These are phyloP conservation scores for Trametes coccinea DNA, from an alignment of 768 basidiomycete species.

Conservation along the genomic window DNA sequence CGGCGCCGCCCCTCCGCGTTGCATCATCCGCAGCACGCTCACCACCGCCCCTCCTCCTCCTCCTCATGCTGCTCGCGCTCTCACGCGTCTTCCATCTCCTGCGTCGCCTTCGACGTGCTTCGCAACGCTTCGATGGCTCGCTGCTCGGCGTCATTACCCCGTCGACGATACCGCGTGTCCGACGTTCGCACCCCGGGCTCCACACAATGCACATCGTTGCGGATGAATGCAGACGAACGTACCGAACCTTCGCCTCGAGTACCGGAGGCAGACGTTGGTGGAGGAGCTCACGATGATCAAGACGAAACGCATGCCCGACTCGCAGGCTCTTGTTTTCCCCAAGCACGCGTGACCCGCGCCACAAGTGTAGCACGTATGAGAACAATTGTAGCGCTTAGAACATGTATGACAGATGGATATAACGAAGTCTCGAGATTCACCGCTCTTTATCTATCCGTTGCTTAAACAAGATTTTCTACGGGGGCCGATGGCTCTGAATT, in stretches of 20 bases:
- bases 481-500: no score
- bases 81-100: not conserved
- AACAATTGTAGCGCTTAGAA: not conserved
- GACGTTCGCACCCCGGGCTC: not conserved
- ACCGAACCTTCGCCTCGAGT: slow-evolving; percentile 87
- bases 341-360: not conserved
- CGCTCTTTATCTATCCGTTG: no score
- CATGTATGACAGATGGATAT: no score
- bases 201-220: not conserved
- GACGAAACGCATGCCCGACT: slow-evolving; percentile 17
- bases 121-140: not conserved
- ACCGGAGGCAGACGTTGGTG: slow-evolving; percentile 84
- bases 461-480: no score
- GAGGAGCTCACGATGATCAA: slow-evolving; percentile 60
- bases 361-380: not conserved
- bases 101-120: not conserved
- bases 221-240: slow-evolving; percentile 82
- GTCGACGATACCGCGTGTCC: not conserved
- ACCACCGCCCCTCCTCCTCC: no score
- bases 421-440: no score
- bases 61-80: no score
- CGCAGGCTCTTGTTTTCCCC: slow-evolving; percentile 18
- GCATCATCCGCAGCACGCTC: slow-evolving; percentile 8
- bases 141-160: not conserved
- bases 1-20: not conserved